Conservation (phyloP, 2,329 filamentous ascomycete species). For the Penicillium psychrosexuale region DNA sequence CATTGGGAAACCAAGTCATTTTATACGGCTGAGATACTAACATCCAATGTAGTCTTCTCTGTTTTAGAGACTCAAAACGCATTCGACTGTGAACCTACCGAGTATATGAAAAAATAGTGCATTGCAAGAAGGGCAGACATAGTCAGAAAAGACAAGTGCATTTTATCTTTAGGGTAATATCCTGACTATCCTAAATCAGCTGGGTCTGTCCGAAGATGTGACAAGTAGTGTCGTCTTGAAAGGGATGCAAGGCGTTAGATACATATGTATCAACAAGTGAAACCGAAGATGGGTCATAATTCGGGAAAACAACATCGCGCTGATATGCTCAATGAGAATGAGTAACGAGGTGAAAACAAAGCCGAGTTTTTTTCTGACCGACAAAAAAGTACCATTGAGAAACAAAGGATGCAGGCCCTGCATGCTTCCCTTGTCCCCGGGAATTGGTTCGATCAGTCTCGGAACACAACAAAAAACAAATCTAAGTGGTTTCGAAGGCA, state of each 20-base stretch:
- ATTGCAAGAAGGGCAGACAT: not conserved
- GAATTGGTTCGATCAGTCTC: conserved; percentile 7
- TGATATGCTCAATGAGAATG: conserved; percentile 37
- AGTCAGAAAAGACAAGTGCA: not conserved
- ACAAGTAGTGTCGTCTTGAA: conserved; percentile 2
- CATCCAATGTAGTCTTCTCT: not conserved
- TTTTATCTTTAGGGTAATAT: conserved; percentile 2
- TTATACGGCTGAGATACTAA: not conserved
- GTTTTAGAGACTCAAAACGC: not conserved
- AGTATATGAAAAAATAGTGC: not conserved
- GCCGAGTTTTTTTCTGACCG: conserved; percentile 19
- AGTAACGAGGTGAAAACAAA: conserved; percentile 24
- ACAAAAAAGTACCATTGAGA: conserved; percentile 20
- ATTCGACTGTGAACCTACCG: too few species aligned
- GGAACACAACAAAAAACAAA: conserved; percentile 13
- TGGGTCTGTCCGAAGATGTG: not conserved
- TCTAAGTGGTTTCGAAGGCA: conserved; percentile 52
- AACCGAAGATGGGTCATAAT: conserved; percentile 27
- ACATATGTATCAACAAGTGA: conserved; percentile 21
- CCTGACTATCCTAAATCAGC: not conserved
- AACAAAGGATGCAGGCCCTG: conserved; percentile 33
- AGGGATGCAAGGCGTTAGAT: conserved; percentile 19
- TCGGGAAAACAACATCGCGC: conserved; percentile 28
- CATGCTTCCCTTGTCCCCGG: conserved; percentile 24
- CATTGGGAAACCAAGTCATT: not conserved